Conservation (phyloP, 768 basidiomycete genomes). For the Gelatoporia subvermispora region DNA sequence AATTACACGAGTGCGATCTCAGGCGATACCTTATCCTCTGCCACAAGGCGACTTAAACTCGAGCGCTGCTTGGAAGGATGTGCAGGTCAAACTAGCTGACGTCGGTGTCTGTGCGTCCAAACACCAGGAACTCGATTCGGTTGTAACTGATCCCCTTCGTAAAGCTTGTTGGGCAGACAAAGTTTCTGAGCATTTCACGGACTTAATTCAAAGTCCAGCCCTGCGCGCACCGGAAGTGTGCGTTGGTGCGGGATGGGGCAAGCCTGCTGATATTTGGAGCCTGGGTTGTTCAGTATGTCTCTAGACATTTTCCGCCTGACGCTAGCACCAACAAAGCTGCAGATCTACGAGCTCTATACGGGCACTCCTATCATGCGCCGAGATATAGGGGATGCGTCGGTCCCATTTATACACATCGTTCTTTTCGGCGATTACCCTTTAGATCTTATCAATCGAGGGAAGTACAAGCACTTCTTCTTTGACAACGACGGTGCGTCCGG, state of each 20-base stretch:
- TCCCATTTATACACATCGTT: constrained; percentile 1
- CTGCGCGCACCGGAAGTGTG: constrained; percentile 9
- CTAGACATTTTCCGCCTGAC: neutral
- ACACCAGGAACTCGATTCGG: no score
- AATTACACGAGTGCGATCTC: no score
- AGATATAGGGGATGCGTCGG: neutral
- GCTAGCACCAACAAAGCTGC: no score
- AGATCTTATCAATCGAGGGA: constrained; percentile 1
- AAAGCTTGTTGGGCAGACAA: neutral
- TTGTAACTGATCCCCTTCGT: no score
- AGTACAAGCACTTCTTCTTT: constrained; percentile 1
- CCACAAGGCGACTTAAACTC: no score
- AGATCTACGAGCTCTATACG: neutral
- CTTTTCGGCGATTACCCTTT: constrained; percentile 5
- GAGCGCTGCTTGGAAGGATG: no score
- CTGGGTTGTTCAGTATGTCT: constrained; percentile 5
- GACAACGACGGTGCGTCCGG: constrained; percentile 3
- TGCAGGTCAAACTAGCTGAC: no score
- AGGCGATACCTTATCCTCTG: no score
- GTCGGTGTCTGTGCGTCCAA: no score
- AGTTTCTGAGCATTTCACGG: neutral
- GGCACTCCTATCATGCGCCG: neutral
- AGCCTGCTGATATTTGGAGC: constrained; percentile 9
- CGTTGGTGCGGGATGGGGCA: constrained; percentile 8
- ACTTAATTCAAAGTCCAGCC: constrained; percentile 5